Conservation (phyloP, 2,329 filamentous ascomycete species). For the Xylaria multiplex region DNA sequence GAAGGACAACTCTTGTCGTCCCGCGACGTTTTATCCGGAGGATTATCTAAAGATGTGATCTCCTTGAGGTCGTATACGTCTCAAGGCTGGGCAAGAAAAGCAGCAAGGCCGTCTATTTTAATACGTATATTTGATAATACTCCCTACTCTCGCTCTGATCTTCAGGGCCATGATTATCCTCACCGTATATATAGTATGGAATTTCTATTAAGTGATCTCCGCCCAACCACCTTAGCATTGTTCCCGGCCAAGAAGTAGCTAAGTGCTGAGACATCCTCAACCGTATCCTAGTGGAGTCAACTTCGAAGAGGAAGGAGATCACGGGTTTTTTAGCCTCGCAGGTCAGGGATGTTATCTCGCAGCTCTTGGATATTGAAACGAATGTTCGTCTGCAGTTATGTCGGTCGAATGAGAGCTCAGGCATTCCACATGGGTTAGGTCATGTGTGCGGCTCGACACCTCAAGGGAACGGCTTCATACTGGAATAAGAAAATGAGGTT, state of each 20-base stretch:
- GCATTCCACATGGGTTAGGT: background rate
- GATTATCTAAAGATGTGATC: constrained; percentile 40
- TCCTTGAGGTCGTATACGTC: constrained; percentile 12
- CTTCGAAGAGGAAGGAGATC: constrained; percentile 14
- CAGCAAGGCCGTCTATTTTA: constrained; percentile 3
- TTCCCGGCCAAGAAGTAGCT: constrained; percentile 15
- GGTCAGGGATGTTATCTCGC: constrained; percentile 18
- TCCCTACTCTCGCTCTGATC: background rate
- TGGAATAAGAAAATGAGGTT: constrained; percentile 5
- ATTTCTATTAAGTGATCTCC: constrained; percentile 12
- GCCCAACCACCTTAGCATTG: constrained; percentile 11
- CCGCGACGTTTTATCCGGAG: constrained; percentile 50
- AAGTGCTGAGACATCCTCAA: constrained; percentile 21
- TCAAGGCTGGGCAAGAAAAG: background rate
- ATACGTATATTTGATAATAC: background rate
- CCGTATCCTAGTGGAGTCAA: constrained; percentile 20
- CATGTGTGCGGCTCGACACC: constrained; percentile 1
- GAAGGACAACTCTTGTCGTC: constrained; percentile 47
- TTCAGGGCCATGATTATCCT: constrained; percentile 3
- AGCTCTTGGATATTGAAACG: constrained; percentile 7
- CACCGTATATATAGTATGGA: constrained; percentile 15
- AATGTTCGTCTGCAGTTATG: background rate
- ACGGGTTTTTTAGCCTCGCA: constrained; percentile 13
- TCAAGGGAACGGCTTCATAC: constrained; percentile 3
- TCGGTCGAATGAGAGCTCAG: constrained; percentile 8